Conservation (phyloP, 257 asterid genomes). For the Capsicum baccatum region DNA sequence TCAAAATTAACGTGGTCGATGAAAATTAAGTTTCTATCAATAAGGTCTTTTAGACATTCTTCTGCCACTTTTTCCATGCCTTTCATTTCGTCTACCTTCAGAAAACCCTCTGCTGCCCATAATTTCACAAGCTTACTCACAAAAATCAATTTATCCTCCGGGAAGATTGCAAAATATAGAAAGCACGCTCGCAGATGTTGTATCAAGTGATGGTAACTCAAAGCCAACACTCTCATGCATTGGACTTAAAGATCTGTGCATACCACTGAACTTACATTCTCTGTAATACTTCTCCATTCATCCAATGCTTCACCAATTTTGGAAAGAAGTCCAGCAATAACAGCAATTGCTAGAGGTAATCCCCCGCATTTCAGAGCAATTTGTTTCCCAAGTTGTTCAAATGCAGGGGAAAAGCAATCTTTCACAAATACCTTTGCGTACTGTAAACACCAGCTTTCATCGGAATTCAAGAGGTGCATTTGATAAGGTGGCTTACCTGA, state of each 20-base stretch:
- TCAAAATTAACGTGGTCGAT: not conserved
- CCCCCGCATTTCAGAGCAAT: not conserved
- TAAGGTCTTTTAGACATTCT: not conserved
- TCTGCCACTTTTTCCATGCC: conserved; percentile 16
- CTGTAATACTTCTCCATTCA: not conserved
- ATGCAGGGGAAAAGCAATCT: not conserved
- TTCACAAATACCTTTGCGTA: not conserved
- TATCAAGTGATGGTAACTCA: conserved; percentile 32
- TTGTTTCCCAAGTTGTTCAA: not conserved
- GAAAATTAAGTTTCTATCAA: not conserved
- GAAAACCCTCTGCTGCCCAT: not conserved
- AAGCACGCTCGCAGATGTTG: not conserved
- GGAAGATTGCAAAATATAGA: not conserved
- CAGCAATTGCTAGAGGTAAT: not conserved
- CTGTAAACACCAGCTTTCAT: not conserved
- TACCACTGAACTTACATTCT: not conserved
- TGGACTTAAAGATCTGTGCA: not conserved
- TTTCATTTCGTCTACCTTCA: not conserved
- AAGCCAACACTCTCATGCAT: not conserved
- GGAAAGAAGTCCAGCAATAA: not conserved
- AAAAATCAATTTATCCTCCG: conserved; percentile 16
- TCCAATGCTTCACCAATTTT: not conserved
- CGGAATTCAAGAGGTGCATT: not conserved
- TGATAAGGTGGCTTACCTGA: not conserved
- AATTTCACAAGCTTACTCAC: conserved; percentile 20